Percentiles rank a stretch among this genome's conserved stretches.
Evolutionary conservation across 106 monocot genomes (phyloP).

Genomic region (Allium fistulosum): DNA sequence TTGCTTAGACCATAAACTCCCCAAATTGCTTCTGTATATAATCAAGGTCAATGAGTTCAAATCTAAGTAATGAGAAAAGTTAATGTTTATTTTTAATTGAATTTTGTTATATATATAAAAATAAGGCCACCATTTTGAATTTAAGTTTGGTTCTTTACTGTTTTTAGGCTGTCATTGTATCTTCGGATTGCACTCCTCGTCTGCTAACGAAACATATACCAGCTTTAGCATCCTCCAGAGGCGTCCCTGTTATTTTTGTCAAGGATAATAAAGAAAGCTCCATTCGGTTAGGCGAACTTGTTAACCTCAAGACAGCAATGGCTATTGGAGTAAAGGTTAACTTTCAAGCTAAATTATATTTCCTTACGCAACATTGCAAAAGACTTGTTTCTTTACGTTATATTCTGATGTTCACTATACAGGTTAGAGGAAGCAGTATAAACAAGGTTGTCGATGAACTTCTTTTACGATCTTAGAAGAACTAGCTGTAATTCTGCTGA

Average conservation of each 20-base stretch:
- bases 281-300: slow-evolving; percentile 64
- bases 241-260: slow-evolving; percentile 57
- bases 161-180: slow-evolving; percentile 63
- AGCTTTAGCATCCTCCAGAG: slow-evolving; percentile 49
- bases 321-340: slow-evolving; percentile 83
- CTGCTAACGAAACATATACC: slow-evolving; percentile 76
- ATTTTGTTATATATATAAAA: too few species aligned
- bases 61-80: too few species aligned
- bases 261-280: slow-evolving; percentile 74
- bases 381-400: neutral
- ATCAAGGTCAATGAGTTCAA: too few species aligned
- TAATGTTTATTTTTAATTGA: too few species aligned
- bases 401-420: neutral
- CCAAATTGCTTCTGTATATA: too few species aligned
- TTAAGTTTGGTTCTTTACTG: too few species aligned
- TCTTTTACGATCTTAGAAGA: slow-evolving; percentile 1
- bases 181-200: slow-evolving; percentile 68
- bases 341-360: neutral
- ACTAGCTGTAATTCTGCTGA: too few species aligned
- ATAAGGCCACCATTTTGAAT: too few species aligned
- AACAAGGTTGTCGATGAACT: slow-evolving; percentile 41
- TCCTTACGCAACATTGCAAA: neutral
- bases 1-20: too few species aligned
- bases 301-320: slow-evolving; percentile 79
- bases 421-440: slow-evolving; percentile 59